Evolutionary conservation across 805 yeast species (phyloP), one percentile per base, ranked within the genome.

Genomic region (Nakazawaea ernobii): DNA sequence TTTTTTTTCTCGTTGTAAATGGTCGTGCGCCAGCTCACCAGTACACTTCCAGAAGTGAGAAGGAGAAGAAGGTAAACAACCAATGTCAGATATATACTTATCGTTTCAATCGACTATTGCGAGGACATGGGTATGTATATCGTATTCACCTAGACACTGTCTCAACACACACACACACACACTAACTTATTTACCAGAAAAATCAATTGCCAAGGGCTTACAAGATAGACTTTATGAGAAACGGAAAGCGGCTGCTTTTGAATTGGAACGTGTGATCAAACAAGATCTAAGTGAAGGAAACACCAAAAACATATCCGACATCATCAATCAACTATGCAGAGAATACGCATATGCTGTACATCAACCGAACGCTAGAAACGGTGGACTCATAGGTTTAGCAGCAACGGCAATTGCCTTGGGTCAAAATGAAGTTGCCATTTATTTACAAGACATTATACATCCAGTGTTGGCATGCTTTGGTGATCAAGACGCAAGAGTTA

Each of bases 391-490:
- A 54, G 98, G 98, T 0, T 69, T 94, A 15, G 99, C 98, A 5
- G 96, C 97, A 10, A 94, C 90, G 4, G 90, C 97, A 0, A 91
- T 94, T 48, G 98, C 98, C 0, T 67, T 94, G 29, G 97, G 98
- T 1, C 75, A 77, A 36, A 80, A 79, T 55, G 92, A 91, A 42
- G 88, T 94, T 32, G 94, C 96, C 0, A 70, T 71, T 48, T 92
- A 88, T 58, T 66, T 94, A 42, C 94, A 88, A 50, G 86, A 82
- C 45, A 90, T 94, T 49, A 80, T 94, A 52, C 94, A 88, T 52
- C 97, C 99, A 0, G 96, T 94, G 11, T 71, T 94, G 56, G 92
- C 97, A 0, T 92, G 97, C 50, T 94, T 94, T 63, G 92, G 95
- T 43, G 99, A 94, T 59, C 96, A 94, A 51, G 97, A 94, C 62